These are phyloP conservation scores for Mycena rebaudengoi DNA, from an alignment of 768 basidiomycete species.

Conservation along the genomic window DNA sequence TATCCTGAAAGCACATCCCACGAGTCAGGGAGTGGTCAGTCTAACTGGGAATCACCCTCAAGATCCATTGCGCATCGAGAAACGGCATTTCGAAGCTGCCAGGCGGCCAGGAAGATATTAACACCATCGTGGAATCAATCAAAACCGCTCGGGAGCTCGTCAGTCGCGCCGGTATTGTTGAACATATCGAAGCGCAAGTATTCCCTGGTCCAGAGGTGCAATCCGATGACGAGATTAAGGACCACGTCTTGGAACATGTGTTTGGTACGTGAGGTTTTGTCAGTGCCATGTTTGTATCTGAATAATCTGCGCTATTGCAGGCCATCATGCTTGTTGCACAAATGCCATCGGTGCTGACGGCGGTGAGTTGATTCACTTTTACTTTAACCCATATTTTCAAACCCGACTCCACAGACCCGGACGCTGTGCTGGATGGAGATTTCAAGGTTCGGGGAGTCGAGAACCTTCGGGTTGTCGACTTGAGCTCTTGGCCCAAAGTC, in stretches of 20 bases:
- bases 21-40: slow-evolving; percentile 35
- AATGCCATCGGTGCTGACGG: slow-evolving; percentile 36
- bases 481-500: neutral
- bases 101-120: slow-evolving; percentile 31
- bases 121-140: slow-evolving; percentile 34
- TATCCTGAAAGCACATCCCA: slow-evolving; percentile 34
- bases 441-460: neutral
- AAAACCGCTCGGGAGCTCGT: slow-evolving; percentile 31
- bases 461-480: neutral
- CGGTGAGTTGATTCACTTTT: slow-evolving; percentile 31
- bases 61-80: slow-evolving; percentile 37
- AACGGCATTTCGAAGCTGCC: slow-evolving; percentile 35
- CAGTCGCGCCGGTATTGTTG: slow-evolving; percentile 29
- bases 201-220: slow-evolving; percentile 29
- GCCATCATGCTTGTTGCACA: slow-evolving; percentile 40
- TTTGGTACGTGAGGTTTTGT: slow-evolving; percentile 37
- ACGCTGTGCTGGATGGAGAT: no score
- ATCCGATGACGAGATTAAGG: slow-evolving; percentile 27
- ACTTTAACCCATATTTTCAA: neutral
- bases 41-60: slow-evolving; percentile 39
- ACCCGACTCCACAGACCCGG: slow-evolving; percentile 30
- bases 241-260: slow-evolving; percentile 30
- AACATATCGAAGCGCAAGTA: slow-evolving; percentile 26
- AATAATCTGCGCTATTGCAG: slow-evolving; percentile 8
- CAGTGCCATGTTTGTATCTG: neutral